Evolutionary conservation across 176 grass and related monocot species (phyloP), one percentile per base, ranked within the genome.

Genomic region (Saccharum spontaneum): DNA sequence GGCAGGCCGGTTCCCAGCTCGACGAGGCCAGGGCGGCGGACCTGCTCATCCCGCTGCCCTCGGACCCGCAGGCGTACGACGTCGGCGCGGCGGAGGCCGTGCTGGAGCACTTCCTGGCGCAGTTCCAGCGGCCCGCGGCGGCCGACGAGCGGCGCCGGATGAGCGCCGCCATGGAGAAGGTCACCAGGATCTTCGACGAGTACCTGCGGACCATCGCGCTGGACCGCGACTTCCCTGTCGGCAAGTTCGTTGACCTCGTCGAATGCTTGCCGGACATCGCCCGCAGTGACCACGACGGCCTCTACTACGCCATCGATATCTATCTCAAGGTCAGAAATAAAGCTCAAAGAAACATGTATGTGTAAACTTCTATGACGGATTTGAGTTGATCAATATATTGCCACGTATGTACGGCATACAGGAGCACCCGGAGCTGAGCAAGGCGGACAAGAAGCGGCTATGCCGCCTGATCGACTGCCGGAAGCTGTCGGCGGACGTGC

Each of bases 401-500:
- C 15, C 5, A 10, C 10, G 18, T 16, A 16, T 4, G 13, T 48
- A 50, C 12, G 15, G 16, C 16, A 13, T 48, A 40, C 78, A 98
- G 96, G 91, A 95, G 81, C 96, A 95, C 78, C 63, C 87, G 74
- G 93, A 95, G 50, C 71, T 98, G 28, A 89, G 86, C 87, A 98
- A 98, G 90, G 89, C 72, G 54, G 96, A 98, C 38, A 90, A 83
- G 87, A 98, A 95, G 86, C 75, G 78, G 41, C 75, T 98, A 7
- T 98, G 96, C 89, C 88, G 84, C 74, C 65, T 95, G 48, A 98
- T 98, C 30, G 91, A 98, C 81, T 98, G 93, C 79, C 89, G 82
- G 36, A 98, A 94, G 80, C 80, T 98, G 6, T 94, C 91, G 14
- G 81, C 91, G 43, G 91, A 86, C 30, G 88, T 84, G 67, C 93